Evolutionary conservation across 768 basidiomycete genomes (phyloP), one percentile per base, ranked within the genome.

Genomic region (Phanerodontia chrysosporium): DNA sequence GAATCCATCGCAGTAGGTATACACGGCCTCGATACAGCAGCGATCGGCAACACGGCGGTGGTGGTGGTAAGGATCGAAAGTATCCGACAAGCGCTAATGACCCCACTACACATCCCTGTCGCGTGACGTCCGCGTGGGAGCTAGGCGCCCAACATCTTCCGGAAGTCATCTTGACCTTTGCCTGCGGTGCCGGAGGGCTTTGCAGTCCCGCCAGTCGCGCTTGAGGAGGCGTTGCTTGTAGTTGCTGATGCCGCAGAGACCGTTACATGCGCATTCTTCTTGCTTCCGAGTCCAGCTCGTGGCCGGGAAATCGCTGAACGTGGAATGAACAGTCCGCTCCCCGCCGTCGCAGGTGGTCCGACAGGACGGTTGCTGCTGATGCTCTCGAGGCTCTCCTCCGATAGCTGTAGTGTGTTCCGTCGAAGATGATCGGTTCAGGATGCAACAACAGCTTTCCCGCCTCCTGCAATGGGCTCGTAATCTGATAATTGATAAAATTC

Each of bases 111-210:
- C 25, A 28, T 16, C 48, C 46, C 30, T 1, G 1, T 35, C 56
- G 27, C 48, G 56, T 57, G 48, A 14, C 66, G 62, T 21, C 66
- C 65, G 58, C 55, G 30, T n/a, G 29, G 18, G 1, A 42, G n/a
- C 46, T n/a, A 28, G 24, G 75, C 75, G 7, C 66, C 55, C 30
- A 95, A 70, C 87, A 95, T 87, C 67, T 86, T 91, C 58, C 94
- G 78, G 71, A 96, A 96, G 65, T 91, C 91, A 64, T 93, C 87
- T 69, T 95, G 93, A 1, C 83, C 83, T 69, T 81, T 86, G 28
- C 74, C 78, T 55, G 72, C 27, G n/a, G 42, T 21, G 49, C 70
- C 42, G 66, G 65, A 54, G 62, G 61, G 63, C 39, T 54, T 49
- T 30, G 60, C 61, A 39, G 21, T 32, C 6, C 49, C 27, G 46